Evolutionary conservation across 345 rosid genomes (phyloP), one percentile per base, ranked within the genome.

Genomic region (Brassica napus): DNA sequence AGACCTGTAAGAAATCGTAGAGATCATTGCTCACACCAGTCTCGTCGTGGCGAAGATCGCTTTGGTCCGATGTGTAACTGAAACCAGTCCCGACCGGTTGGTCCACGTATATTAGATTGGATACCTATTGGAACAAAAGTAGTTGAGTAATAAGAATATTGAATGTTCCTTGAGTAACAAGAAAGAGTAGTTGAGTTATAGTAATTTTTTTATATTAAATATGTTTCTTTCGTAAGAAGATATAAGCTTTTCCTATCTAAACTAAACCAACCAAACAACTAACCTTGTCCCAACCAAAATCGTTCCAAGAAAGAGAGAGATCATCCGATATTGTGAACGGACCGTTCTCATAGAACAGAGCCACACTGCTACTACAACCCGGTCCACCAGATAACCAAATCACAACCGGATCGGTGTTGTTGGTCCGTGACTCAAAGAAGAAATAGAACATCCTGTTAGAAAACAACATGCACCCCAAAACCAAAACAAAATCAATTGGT

Each of bases 381-480:
- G 99, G 99, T 58, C 98, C 99, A 52, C 98, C 99, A 0, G 95
- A 85, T 80, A 92, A 69, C 97, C 98, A 94, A 34, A 94, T 86
- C 30, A 94, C 97, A 12, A 94, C 92, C 3, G 97, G 98, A 28
- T 91, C 92, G 8, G 79, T 70, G 52, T 69, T 82, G 79, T 81
- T 87, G 44, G 18, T 18, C 18, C 18, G 18, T 18, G 18, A 18
- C 18, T 18, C 18, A 18, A 18, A 18, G 18, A 18, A 89, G 79
- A 87, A 86, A 80, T 90, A 93, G 71, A 93, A 91, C 97, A 93
- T 86, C 87, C 97, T 91, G 82, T 1, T 2, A 11, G 47, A 49
- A 67, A 49, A 49, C 52, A 44, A 44, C 52, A 44, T 44, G n/a
- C 52, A 44, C 52, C n/a, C n/a, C 4, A 34, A 34, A 34, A 34